Conservation (phyloP, 2,329 filamentous ascomycete species). For the Penicillium sp. region DNA sequence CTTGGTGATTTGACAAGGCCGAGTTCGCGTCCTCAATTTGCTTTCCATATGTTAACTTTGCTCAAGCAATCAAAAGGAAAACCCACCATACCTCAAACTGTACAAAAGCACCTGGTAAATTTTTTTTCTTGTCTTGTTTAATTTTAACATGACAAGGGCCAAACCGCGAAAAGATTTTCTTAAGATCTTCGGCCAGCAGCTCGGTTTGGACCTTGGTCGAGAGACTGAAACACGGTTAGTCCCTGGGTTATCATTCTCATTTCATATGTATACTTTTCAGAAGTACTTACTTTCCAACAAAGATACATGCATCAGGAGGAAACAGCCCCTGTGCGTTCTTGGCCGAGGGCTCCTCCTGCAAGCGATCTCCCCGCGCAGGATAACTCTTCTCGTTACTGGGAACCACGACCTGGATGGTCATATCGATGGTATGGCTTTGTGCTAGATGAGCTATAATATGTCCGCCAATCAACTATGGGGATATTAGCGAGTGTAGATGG, state of each 20-base stretch:
- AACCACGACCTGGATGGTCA: slow-evolving; percentile 2
- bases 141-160: slow-evolving; percentile 37
- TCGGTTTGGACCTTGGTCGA: slow-evolving; percentile 24
- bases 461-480: not conserved
- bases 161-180: slow-evolving; percentile 27
- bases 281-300: slow-evolving; percentile 40
- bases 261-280: too few relatives aligned
- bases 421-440: not conserved
- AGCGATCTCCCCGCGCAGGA: slow-evolving; percentile 25
- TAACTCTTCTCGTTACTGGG: slow-evolving; percentile 3
- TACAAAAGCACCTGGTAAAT: slow-evolving; percentile 35
- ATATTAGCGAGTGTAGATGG: not conserved
- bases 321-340: slow-evolving; percentile 37
- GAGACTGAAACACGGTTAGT: slow-evolving; percentile 22
- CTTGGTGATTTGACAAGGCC: slow-evolving; percentile 16
- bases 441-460: not conserved
- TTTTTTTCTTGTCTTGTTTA: slow-evolving; percentile 29
- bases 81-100: slow-evolving; percentile 35
- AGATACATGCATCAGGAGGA: slow-evolving; percentile 35
- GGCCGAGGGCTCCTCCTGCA: slow-evolving; percentile 24
- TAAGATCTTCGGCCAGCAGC: slow-evolving; percentile 28
- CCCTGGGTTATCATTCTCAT: not conserved
- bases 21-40: slow-evolving; percentile 25
- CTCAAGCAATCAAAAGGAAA: not conserved
- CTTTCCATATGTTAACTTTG: slow-evolving; percentile 17